phyloP scores from a whole-genome alignment of 495 filamentous ascomycete species.

The Tuber aestivum region DNA sequence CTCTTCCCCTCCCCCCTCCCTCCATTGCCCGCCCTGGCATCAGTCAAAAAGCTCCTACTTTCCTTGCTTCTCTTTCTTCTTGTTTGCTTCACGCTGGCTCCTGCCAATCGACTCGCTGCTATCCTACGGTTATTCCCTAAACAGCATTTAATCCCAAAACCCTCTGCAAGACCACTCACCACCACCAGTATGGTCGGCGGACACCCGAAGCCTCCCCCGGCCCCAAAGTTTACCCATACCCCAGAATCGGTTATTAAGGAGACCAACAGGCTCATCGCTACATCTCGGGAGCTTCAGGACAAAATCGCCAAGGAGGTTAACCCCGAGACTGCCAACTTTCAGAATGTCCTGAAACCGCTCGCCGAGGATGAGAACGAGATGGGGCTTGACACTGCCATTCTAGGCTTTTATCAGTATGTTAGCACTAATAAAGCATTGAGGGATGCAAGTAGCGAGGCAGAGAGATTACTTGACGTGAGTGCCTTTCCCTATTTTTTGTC shows the following conservation, averaged over 20 bases:
- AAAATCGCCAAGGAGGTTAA: slow-evolving; percentile 63
- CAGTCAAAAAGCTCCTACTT: slow-evolving; percentile 7
- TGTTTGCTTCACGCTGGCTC: slow-evolving; percentile 46
- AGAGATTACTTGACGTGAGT: slow-evolving; percentile 53
- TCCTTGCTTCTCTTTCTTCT: slow-evolving; percentile 30
- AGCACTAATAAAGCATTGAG: slow-evolving; percentile 63
- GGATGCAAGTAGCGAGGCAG: slow-evolving; percentile 56
- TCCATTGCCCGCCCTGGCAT: slow-evolving; percentile 23
- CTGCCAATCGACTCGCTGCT: slow-evolving; percentile 45
- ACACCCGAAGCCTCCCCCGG: slow-evolving; percentile 54
- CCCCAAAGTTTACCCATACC: slow-evolving; percentile 67
- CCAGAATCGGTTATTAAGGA: slow-evolving; percentile 67
- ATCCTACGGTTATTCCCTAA: slow-evolving; percentile 38
- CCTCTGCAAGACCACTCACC: slow-evolving; percentile 50
- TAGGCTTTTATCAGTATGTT: slow-evolving; percentile 73
- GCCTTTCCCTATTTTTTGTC: neutral
- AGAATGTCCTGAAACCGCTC: slow-evolving; percentile 58
- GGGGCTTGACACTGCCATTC: slow-evolving; percentile 48
- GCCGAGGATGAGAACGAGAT: slow-evolving; percentile 62
- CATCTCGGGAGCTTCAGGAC: slow-evolving; percentile 65
- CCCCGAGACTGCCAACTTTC: slow-evolving; percentile 60
- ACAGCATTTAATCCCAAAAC: slow-evolving; percentile 47
- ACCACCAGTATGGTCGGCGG: slow-evolving; percentile 57
- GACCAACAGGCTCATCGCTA: slow-evolving; percentile 66
- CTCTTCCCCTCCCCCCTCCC: slow-evolving; percentile 22